Evolutionary conservation across 305 asterid species (phyloP).

Genomic region (Petunia hybrid): DNA sequence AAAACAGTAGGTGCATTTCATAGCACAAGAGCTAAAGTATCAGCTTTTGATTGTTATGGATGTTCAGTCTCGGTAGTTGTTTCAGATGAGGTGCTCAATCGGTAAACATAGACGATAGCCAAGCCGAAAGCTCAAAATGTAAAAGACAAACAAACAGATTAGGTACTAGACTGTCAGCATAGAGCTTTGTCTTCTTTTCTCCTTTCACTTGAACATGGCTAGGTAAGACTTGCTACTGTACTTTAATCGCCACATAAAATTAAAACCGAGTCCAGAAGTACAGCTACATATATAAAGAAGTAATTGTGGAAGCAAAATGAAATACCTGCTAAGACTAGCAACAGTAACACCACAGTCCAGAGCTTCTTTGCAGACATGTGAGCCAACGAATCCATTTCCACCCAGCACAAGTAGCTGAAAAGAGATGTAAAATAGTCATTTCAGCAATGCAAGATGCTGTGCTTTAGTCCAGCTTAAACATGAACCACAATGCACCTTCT

Average conservation of each 20-base stretch:
- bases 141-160: neutral
- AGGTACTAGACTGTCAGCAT: neutral
- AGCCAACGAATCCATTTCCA: slow-evolving; percentile 97
- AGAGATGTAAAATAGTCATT: neutral
- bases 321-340: slow-evolving; percentile 93
- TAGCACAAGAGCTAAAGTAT: neutral
- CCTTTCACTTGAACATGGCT: neutral
- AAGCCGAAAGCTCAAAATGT: neutral
- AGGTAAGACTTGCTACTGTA: neutral
- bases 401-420: slow-evolving; percentile 93
- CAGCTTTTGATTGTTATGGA: neutral
- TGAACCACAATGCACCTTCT: slow-evolving; percentile 58
- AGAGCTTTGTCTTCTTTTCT: neutral
- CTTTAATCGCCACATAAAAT: neutral
- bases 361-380: slow-evolving; percentile 94
- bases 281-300: neutral
- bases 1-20: neutral
- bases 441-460: neutral
- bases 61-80: neutral
- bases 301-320: too few species aligned
- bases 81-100: neutral
- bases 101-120: neutral
- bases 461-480: neutral
- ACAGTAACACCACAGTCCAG: slow-evolving; percentile 70
- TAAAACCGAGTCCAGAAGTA: neutral